Base-by-base conservation (phyloP, 441 rosid species). In the Jatropha multifida region DNA sequence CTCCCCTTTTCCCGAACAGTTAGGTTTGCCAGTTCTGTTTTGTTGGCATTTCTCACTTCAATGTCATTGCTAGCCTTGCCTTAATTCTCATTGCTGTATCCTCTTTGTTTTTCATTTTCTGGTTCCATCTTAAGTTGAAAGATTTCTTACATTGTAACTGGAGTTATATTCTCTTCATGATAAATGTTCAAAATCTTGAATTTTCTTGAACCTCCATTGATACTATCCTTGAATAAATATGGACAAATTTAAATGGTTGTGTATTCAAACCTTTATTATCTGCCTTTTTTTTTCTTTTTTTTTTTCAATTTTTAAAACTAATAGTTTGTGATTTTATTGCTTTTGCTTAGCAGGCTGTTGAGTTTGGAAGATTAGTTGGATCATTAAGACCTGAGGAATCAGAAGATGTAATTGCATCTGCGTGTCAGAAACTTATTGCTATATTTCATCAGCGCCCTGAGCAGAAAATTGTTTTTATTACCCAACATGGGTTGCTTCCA, bases 401-500 rank as follows among this genome's bases (percentile, higher is more conserved):
- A 18, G 99, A 96, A 89, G 98, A 96, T 66, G 94, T 89, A 72
- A 87, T 96, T 59, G 91, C 88, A 51, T 85, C 97, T 82, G 88
- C 98, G 18, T 92, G 97, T 81, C 92, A 83, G 88, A 94, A 89
- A 81, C 98, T 96, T 68, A 81, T 87, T 70, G 81, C 81, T n/a
- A 89, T 96, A 77, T 94, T 94, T 82, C 88, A 85, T 78, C 98
- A 96, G 81, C 94, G 98, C 65, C 87, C 94, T 62, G 96, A 88
- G 84, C 99, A 96, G 86, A 94, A 96, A 79, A 79, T 83, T 76
- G 87, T 91, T 75, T 96, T 92, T 82, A 87, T 94, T 74, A 92
- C 92, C 66, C 99, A 91, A 81, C 92, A 87, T 87, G 98, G 98
- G 61, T 86, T 96, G 81, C 97, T 96, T 49, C 98, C 98, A 80